Base-by-base conservation (phyloP, 306 rosid species). In the Bauhinia variegata region DNA sequence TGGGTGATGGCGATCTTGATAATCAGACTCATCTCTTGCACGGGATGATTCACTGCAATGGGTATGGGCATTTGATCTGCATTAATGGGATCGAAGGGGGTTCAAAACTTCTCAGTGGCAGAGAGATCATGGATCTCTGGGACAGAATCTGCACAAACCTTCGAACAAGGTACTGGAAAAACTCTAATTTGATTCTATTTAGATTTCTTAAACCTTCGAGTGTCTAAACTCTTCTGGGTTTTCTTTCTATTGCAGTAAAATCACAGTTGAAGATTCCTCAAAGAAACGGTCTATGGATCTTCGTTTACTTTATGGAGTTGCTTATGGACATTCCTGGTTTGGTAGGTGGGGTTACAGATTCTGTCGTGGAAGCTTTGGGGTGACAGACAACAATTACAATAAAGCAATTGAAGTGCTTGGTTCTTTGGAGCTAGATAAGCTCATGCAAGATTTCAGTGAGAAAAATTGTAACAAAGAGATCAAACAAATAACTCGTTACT, bases 301-400 rank as follows among this genome's bases (percentile, higher is more conserved):
- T 47, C 87, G 98, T 38, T 74, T 92, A 19, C 88, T 92, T 16
- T 88, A 92, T 60, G 98, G 98, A 48, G 87, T 92, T 33, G 95
- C 98, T 11, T 89, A 92, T 60, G 87, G 87, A 5, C 95, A 92
- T 72, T 82, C 92, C 12, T 92, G 98, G 98, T 92, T 92, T 30
- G 96, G 96, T 15, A 79, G 96, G 60, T 92, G 98, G 98, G 95
- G 89, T 1, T 92, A 92, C 64, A 75, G 63, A 38, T 89, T 92
- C 47, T 76, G 78, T 54, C 90, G 84, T 5, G 96, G 96, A 67
- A 85, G 92, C 74, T 92, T 87, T 38, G 95, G 96, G 0, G 88
- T 87, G 16, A 81, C 78, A 37, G 83, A 77, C 10, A 54, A 69
- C 64, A 79, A 68, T 32, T 92, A 89, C 70, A 41, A 74, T 13